Conservation (phyloP, 1,284 basidiomycete genomes). For the Violaceomyces palustris region DNA sequence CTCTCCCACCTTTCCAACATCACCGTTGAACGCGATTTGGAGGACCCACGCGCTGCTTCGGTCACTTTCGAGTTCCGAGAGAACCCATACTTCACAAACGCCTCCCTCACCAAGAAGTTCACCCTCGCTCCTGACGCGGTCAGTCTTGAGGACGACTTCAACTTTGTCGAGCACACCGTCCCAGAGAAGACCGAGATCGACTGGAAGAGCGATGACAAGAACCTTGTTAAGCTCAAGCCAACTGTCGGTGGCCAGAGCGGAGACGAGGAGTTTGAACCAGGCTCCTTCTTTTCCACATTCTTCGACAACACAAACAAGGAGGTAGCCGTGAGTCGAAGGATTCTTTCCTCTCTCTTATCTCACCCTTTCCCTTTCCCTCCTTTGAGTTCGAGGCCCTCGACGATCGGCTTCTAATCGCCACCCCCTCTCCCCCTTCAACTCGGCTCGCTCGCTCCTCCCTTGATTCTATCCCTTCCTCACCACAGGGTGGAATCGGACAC, state of each 20-base stretch:
- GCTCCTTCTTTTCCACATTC: slow-evolving; percentile 84
- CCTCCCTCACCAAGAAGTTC: slow-evolving; percentile 46
- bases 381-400: too few relatives aligned
- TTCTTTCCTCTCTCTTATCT: too few relatives aligned
- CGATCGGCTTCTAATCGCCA: too few relatives aligned
- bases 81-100: slow-evolving; percentile 42
- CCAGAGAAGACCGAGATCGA: slow-evolving; percentile 59
- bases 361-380: too few relatives aligned
- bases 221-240: slow-evolving; percentile 71
- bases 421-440: too few relatives aligned
- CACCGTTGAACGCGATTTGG: slow-evolving; percentile 32
- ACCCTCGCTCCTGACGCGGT: slow-evolving; percentile 32
- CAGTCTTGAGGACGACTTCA: slow-evolving; percentile 38
- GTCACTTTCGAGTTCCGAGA: slow-evolving; percentile 46
- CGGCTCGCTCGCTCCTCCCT: too few relatives aligned
- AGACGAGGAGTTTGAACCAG: slow-evolving; percentile 61
- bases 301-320: slow-evolving; percentile 56
- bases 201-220: slow-evolving; percentile 75
- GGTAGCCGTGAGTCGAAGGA: slow-evolving; percentile 19
- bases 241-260: slow-evolving; percentile 55
- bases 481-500: slow-evolving; percentile 35
- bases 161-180: slow-evolving; percentile 43
- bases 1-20: slow-evolving; percentile 42
- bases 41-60: slow-evolving; percentile 42
- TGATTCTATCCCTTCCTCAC: too few relatives aligned